Evolutionary conservation across 1,139 yeast genomes (phyloP), one percentile per base, ranked within the genome.

Genomic region (Meyerozyma sp.): DNA sequence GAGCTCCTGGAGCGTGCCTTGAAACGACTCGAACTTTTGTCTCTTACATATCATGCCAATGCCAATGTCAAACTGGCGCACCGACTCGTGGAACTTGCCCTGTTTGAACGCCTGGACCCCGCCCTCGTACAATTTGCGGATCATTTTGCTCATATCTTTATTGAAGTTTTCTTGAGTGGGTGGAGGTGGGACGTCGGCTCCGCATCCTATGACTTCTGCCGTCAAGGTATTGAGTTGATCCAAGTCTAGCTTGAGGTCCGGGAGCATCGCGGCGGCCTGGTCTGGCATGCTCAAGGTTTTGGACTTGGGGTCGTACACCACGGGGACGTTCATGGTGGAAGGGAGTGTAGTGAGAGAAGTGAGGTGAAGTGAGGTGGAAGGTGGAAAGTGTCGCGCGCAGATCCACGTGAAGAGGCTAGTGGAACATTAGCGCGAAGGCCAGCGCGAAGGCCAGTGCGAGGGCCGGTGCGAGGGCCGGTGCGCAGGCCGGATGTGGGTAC

Each of bases 21-120:
- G 90, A 56, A 90, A 86, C 9, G 91, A 73, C 61, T 93, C 98
- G 76, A 91, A 90, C 55, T 87, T 83, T 29, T 90, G 82, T 61
- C 98, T 79, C 53, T 87, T 81, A 49, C 78, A 68, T 16, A 91
- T 85, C 81, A 90, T 79, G 45, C 88, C 95, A 38, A 93, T 71
- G 1, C 96, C 97, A 47, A 89, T 70, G 8, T 82, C 63, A 56
- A 87, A 80, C 55, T 82, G 82, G 59, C 83, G 83, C 41, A 80
- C 77, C 1, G 96, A 90, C 14, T 89, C 97, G 4, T 68, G 70
- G 50, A 74, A 75, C 56, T 84, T 83, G 25, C 77, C 78, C 41
- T 73, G 71, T 57, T 82, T 79, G 59, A 87, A 74, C 8, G 84
- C 72, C 39, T 71, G 75, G 7, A 83, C 75, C 1, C 94, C 97